A percentile compares a stretch with the other conserved stretches of the same genome.
Conservation (phyloP, 495 filamentous ascomycete species). For the Xylaria castorea region DNA sequence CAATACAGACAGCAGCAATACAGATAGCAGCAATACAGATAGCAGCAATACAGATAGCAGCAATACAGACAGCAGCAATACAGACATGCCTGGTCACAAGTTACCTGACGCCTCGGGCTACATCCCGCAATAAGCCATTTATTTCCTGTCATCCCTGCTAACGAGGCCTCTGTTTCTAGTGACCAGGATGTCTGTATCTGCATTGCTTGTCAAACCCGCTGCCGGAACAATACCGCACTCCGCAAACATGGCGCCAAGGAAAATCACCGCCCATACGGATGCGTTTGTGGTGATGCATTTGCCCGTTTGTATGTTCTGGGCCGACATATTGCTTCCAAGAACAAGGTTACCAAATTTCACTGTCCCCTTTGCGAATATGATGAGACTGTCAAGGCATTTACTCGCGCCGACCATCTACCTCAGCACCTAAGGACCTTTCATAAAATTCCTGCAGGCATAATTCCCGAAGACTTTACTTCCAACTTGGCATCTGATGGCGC, state of each 20-base stretch:
- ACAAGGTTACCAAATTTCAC: constrained; percentile 25
- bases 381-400: constrained; percentile 37
- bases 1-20: neutral
- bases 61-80: neutral
- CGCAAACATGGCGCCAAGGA: constrained; percentile 25
- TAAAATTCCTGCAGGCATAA: constrained; percentile 23
- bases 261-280: constrained; percentile 31
- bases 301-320: constrained; percentile 33
- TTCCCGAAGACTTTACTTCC: neutral
- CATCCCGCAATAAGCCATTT: neutral
- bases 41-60: neutral
- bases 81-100: constrained; percentile 4
- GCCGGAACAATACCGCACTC: constrained; percentile 23
- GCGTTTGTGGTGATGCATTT: constrained; percentile 33
- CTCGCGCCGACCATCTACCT: constrained; percentile 40
- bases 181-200: constrained; percentile 11
- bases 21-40: neutral
- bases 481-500: neutral
- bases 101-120: neutral
- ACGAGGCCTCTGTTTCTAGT: constrained; percentile 4
- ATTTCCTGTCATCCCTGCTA: neutral
- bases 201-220: constrained; percentile 10
- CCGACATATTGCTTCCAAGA: constrained; percentile 35
- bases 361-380: constrained; percentile 39
- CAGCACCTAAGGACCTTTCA: constrained; percentile 45